Percentiles rank a stretch among this genome's conserved stretches.
Conservation (phyloP, 2,329 filamentous ascomycete species). For the Clarireedia monteithiana region DNA sequence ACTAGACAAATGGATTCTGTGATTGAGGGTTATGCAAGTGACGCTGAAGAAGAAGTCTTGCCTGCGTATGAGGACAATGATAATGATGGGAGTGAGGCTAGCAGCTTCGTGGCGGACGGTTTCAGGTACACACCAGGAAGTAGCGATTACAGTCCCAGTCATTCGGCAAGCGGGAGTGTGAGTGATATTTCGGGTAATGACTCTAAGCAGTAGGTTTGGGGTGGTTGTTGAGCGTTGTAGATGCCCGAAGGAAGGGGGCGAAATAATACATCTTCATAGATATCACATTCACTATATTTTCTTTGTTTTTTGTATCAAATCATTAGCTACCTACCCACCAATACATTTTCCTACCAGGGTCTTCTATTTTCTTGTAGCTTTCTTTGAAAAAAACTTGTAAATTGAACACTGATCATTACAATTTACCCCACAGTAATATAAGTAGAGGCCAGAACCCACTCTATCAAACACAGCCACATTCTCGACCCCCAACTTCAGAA, state of each 20-base stretch:
- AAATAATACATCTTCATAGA: neutral
- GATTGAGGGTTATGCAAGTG: neutral
- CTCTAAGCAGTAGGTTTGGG: conserved; percentile 15
- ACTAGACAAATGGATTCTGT: neutral
- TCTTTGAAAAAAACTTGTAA: too few species aligned
- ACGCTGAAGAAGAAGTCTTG: neutral
- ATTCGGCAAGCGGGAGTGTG: conserved; percentile 17
- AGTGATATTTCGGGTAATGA: conserved; percentile 23
- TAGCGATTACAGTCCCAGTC: conserved; percentile 17
- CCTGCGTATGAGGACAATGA: conserved; percentile 8
- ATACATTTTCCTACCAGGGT: too few species aligned
- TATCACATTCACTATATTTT: neutral
- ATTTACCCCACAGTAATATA: too few species aligned
- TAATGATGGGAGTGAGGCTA: conserved; percentile 12
- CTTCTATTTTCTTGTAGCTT: too few species aligned
- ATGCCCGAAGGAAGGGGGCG: neutral
- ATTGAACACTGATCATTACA: too few species aligned
- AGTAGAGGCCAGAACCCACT: too few species aligned
- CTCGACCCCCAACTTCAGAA: too few species aligned
- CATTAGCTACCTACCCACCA: neutral
- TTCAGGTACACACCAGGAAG: conserved; percentile 24
- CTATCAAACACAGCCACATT: too few species aligned
- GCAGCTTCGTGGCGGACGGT: conserved; percentile 23
- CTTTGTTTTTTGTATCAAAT: neutral
- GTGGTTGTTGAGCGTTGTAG: neutral